phyloP scores from a whole-genome alignment of 2,329 filamentous ascomycete species.

The Aureobasidium sp. region DNA sequence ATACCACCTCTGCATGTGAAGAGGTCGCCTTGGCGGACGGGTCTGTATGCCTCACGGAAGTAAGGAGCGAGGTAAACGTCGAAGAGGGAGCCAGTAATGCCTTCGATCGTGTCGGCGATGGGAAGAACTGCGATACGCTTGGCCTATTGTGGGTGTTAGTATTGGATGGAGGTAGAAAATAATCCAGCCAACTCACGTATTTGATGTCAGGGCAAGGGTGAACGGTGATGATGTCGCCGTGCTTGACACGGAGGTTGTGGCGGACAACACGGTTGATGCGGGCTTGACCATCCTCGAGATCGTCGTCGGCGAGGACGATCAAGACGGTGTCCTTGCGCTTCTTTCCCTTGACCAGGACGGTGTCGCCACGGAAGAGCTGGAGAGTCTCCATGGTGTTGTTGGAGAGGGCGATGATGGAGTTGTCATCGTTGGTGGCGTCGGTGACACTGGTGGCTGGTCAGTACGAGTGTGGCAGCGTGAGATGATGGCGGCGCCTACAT shows the following conservation, averaged over 20 bases:
- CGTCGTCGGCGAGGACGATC: conserved; percentile 95
- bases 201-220: conserved; percentile 99
- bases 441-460: conserved; percentile 64
- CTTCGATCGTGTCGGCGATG: conserved; percentile 96
- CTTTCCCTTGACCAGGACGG: conserved; percentile 96
- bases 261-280: conserved; percentile 98
- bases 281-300: conserved; percentile 93
- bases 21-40: conserved; percentile 91
- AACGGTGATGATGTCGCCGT: conserved; percentile 94
- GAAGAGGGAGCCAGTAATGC: conserved; percentile 93
- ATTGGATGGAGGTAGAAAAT: background rate
- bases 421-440: conserved; percentile 98
- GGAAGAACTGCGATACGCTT: conserved; percentile 98
- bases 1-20: conserved; percentile 97
- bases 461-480: background rate
- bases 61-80: conserved; percentile 99
- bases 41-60: conserved; percentile 98
- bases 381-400: conserved; percentile 99
- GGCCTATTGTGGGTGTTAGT: conserved; percentile 52
- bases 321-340: conserved; percentile 99
- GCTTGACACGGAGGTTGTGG: conserved; percentile 97
- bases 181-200: conserved; percentile 64
- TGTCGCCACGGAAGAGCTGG: conserved; percentile 97
- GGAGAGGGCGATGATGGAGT: conserved; percentile 96
- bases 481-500: conserved; percentile 59